Evolutionary conservation across 2,329 filamentous ascomycete species (phyloP).

Genomic region (Diplodia mutila): DNA sequence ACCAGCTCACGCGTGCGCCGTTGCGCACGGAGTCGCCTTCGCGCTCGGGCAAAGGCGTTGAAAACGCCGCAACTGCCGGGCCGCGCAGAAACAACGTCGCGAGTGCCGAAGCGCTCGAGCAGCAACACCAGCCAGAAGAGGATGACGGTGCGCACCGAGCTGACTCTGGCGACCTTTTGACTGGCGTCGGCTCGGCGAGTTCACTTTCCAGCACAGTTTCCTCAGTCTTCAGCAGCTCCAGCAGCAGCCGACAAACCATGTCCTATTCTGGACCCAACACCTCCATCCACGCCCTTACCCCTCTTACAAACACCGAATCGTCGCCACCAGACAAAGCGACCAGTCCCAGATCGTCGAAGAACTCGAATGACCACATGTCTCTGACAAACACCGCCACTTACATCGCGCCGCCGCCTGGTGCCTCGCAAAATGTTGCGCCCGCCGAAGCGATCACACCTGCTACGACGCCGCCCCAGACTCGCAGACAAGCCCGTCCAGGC

Average conservation of each 20-base stretch:
- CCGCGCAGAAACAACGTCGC: conserved; percentile 27
- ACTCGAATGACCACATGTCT: conserved; percentile 41
- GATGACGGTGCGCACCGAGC: conserved; percentile 63
- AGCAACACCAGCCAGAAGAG: conserved; percentile 26
- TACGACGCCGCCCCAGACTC: conserved; percentile 48
- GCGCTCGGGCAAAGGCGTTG: conserved; percentile 28
- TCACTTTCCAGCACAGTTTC: conserved; percentile 72
- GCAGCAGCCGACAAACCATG: conserved; percentile 50
- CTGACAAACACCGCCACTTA: conserved; percentile 37
- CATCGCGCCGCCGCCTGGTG: conserved; percentile 38
- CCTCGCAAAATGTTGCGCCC: conserved; percentile 44
- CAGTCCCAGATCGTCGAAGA: conserved; percentile 56
- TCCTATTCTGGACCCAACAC: conserved; percentile 61
- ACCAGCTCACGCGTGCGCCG: conserved; percentile 26
- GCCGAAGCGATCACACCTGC: conserved; percentile 51
- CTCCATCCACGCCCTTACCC: conserved; percentile 62
- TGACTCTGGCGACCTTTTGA: conserved; percentile 66
- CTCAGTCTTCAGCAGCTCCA: conserved; percentile 68
- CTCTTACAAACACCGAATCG: conserved; percentile 68
- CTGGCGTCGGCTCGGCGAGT: conserved; percentile 72
- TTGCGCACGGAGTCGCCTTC: conserved; percentile 24
- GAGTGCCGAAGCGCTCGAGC: conserved; percentile 28
- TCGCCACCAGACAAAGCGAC: conserved; percentile 62
- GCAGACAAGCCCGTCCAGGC: conserved; percentile 54
- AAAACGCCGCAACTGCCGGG: conserved; percentile 24